Percentiles rank a stretch among this genome's conserved stretches.
Evolutionary conservation across 2,329 filamentous ascomycete genomes (phyloP).

Genomic region (Fonsecaea nubica): DNA sequence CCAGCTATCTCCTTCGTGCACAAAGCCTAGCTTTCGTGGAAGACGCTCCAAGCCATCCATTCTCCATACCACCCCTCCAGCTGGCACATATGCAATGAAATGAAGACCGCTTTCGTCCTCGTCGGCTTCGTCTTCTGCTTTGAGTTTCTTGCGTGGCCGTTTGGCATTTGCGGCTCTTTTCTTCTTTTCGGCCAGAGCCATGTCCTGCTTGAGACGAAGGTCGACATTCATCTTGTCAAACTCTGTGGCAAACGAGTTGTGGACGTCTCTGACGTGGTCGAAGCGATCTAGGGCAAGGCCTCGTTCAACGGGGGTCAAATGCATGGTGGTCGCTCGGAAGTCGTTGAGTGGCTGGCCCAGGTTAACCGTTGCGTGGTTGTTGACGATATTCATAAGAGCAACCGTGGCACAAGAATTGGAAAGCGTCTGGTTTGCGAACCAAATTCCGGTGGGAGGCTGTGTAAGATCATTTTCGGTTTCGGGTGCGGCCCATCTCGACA

Average conservation of each 20-base stretch:
- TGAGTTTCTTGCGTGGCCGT: slow-evolving; percentile 43
- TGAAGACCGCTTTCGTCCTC: slow-evolving; percentile 74
- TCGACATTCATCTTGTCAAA: slow-evolving; percentile 40
- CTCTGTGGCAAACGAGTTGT: slow-evolving; percentile 83
- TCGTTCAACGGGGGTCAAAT: slow-evolving; percentile 73
- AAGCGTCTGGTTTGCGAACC: slow-evolving; percentile 94
- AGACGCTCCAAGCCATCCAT: slow-evolving; percentile 79
- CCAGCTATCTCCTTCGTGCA: slow-evolving; percentile 30
- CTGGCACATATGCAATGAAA: slow-evolving; percentile 86
- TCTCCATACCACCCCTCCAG: slow-evolving; percentile 78
- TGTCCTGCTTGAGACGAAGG: slow-evolving; percentile 59
- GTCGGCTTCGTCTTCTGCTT: slow-evolving; percentile 53
- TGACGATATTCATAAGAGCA: slow-evolving; percentile 88
- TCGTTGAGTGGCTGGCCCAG: slow-evolving; percentile 72
- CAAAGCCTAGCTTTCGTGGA: slow-evolving; percentile 69
- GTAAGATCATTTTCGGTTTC: slow-evolving; percentile 59
- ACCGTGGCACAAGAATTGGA: slow-evolving; percentile 91
- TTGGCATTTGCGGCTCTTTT: slow-evolving; percentile 42
- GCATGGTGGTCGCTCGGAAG: slow-evolving; percentile 75
- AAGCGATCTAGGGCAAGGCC: slow-evolving; percentile 78
- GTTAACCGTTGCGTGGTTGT: slow-evolving; percentile 73
- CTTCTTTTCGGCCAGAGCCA: slow-evolving; percentile 47
- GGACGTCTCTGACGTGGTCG: slow-evolving; percentile 76
- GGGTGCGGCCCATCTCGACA: slow-evolving; percentile 75
- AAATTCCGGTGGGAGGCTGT: slow-evolving; percentile 70